These are phyloP conservation scores for Suaeda aralocaspica DNA, from an alignment of 148 eudicot genomes.

Conservation along the genomic window DNA sequence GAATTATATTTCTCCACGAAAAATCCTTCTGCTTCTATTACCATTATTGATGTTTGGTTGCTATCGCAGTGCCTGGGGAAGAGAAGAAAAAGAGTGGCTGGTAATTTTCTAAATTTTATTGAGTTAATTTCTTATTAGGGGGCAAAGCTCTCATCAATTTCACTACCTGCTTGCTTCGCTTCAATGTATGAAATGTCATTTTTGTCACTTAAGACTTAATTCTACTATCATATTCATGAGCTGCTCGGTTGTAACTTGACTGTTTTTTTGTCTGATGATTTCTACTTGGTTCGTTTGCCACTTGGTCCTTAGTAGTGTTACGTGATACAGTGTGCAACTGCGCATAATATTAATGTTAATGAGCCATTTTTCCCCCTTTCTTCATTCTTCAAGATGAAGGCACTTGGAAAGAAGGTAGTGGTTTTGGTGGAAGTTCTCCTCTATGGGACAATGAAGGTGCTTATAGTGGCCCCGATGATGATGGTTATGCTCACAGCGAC, in stretches of 20 bases:
- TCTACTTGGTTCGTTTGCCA: background rate
- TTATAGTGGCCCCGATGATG: constrained; percentile 53
- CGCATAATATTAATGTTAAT: background rate
- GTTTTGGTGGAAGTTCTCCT: constrained; percentile 40
- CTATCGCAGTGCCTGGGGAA: constrained; percentile 79
- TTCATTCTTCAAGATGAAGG: constrained; percentile 13
- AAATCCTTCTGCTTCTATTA: background rate
- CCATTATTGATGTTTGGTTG: constrained; percentile 6
- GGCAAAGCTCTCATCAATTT: background rate
- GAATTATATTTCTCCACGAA: background rate
- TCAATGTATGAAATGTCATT: background rate
- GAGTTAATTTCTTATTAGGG: constrained; percentile 1
- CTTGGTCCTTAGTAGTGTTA: background rate
- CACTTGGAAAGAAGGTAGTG: constrained; percentile 23
- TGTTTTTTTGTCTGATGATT: background rate
- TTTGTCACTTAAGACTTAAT: background rate
- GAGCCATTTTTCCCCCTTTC: background rate
- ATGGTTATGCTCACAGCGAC: constrained; percentile 69
- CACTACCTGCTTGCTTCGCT: background rate
- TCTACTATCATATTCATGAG: background rate
- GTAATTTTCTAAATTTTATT: constrained; percentile 24
- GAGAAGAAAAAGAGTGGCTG: constrained; percentile 56
- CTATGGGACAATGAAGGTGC: constrained; percentile 71
- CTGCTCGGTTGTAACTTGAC: background rate
- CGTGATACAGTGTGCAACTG: background rate